Percentiles rank a stretch among this genome's conserved stretches.
These are phyloP conservation scores for Asterionellopsis glacialis DNA, from an alignment of 108 stramenopile genomes.

Conservation along the genomic window DNA sequence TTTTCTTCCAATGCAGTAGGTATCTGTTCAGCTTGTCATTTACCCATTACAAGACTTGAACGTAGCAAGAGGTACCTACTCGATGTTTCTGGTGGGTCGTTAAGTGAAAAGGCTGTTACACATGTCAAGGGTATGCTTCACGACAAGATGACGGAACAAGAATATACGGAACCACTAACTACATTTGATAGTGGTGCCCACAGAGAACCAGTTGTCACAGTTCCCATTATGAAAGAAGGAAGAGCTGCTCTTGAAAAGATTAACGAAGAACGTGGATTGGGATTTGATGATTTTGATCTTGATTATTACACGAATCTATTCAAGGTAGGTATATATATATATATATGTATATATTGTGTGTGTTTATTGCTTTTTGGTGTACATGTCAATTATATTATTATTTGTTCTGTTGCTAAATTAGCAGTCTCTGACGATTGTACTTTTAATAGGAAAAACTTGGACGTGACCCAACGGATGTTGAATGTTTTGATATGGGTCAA, in stretches of 20 bases:
- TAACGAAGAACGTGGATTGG: constrained; percentile 87
- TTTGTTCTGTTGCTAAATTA: neutral
- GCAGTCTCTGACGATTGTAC: neutral
- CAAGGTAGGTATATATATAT: constrained; percentile 80
- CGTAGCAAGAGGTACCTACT: constrained; percentile 70
- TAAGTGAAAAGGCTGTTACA: constrained; percentile 28
- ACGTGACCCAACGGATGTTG: constrained; percentile 96
- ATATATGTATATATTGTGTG: constrained; percentile 89
- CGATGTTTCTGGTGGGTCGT: constrained; percentile 7
- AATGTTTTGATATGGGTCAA: constrained; percentile 99
- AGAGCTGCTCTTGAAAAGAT: constrained; percentile 86
- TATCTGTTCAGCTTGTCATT: constrained; percentile 84
- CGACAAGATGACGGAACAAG: constrained; percentile 99
- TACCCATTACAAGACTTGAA: constrained; percentile 82
- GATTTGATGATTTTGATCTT: constrained; percentile 98
- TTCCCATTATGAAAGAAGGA: constrained; percentile 92
- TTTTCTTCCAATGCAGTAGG: constrained; percentile 93
- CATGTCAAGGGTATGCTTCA: constrained; percentile 70
- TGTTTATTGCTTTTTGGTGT: constrained; percentile 3
- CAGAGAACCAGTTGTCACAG: constrained; percentile 61
- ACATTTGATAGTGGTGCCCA: constrained; percentile 77
- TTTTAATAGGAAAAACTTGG: constrained; percentile 78
- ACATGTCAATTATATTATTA: too few species aligned
- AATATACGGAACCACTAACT: constrained; percentile 67
- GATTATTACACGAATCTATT: constrained; percentile 96